Base-by-base conservation (phyloP, 2,329 filamentous ascomycete genomes). In the Fusarium sp. region DNA sequence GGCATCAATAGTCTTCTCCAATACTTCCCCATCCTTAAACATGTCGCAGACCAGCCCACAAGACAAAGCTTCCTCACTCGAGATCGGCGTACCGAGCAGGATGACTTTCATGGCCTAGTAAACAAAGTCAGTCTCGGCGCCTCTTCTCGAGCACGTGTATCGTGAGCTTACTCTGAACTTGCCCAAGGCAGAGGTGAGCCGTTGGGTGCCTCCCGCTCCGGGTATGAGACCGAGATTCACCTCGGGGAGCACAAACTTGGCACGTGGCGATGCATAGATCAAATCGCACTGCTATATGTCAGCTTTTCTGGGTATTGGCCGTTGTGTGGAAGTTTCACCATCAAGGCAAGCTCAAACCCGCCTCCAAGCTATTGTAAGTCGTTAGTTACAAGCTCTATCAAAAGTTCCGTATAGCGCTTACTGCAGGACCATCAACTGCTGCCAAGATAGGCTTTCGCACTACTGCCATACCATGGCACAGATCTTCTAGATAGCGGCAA, bases 331-430 rank as follows among this genome's bases (percentile, higher is more conserved):
- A 26, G 44, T 35, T 67, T 70, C 71, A 83, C 80, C 61, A 79
- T 79, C 23, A 85, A 74, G 3, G 81, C 81, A 50, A 85, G 72
- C 63, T 85, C 83, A 16, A 62, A 84, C 3, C 83, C 83, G 7
- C 82, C 82, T 39, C 82, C 82, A 24, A 84, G 77, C 80, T 83
- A 47, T 39, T 33, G 21, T 16, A 5, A 37, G 16, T 33, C 18
- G 29, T 52, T 15, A 47, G 48, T 48, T 13, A 8, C 4, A 3
- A 8, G 13, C 11, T 8, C 0, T 15, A 16, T 20, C 18, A 24
- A n/a, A 47, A 16, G 3, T 18, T 2, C 15, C 3, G 8, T 6
- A 20, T 18, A 18, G 16, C 13, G 38, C 46, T 8, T 38, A 43
- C 48, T 26, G 42, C 48, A 9, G 50, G 37, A 13, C 50, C 49